Percentiles rank a stretch among this genome's conserved stretches.
These are phyloP conservation scores for Populus pruinosa DNA, from an alignment of 345 rosid species.

Conservation along the genomic window DNA sequence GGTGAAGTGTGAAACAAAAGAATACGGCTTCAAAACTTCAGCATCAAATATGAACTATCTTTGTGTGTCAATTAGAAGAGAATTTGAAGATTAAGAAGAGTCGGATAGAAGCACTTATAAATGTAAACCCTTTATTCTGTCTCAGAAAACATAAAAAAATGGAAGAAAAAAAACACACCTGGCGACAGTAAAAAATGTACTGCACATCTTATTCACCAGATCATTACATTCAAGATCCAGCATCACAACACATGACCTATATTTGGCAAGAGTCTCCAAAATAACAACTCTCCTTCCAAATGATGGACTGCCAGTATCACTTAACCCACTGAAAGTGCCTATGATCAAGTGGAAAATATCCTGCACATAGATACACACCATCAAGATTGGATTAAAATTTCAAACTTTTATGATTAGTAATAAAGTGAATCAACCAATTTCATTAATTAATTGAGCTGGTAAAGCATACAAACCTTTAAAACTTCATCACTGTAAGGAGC, in stretches of 20 bases:
- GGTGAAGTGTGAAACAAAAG: background rate
- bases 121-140: background rate
- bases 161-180: conserved; percentile 52
- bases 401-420: background rate
- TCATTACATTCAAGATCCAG: conserved; percentile 97
- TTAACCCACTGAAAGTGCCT: conserved; percentile 77
- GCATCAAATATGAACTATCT: background rate
- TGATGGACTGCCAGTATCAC: conserved; percentile 77
- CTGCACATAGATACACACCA: conserved; percentile 41
- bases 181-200: conserved; percentile 78
- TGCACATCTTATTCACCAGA: conserved; percentile 85
- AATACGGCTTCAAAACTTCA: background rate
- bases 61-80: background rate
- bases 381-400: conserved; percentile 18
- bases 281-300: conserved; percentile 90
- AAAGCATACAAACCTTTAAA: conserved; percentile 57
- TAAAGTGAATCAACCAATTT: background rate
- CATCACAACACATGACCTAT: conserved; percentile 95
- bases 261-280: conserved; percentile 91
- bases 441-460: conserved; percentile 10
- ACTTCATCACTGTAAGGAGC: conserved; percentile 84
- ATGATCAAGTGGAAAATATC: conserved; percentile 83
- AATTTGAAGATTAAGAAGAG: background rate
- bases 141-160: background rate
- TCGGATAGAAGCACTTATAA: background rate